Conservation (phyloP, 345 rosid genomes). For the Brassica carinata region DNA sequence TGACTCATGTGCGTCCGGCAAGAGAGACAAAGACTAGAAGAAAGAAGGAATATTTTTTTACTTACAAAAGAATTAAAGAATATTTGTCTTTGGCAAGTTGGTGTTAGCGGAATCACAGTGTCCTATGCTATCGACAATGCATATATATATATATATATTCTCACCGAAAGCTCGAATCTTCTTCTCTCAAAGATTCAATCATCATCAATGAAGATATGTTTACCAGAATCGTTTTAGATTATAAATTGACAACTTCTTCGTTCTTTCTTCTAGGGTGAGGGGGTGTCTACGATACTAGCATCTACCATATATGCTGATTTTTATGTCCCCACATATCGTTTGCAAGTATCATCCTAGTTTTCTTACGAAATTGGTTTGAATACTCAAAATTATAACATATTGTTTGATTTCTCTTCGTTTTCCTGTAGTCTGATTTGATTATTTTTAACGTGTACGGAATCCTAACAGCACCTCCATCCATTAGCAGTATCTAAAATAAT, state of each 20-base stretch:
- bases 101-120: conserved; percentile 26
- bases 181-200: conserved; percentile 8
- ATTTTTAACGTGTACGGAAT: neutral
- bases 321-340: neutral
- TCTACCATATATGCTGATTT: neutral
- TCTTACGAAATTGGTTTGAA: neutral
- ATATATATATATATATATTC: neutral
- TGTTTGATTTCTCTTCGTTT: neutral
- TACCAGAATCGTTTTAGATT: conserved; percentile 18
- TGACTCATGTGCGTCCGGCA: conserved; percentile 4
- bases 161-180: conserved; percentile 35
- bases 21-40: conserved; percentile 14
- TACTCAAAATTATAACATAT: neutral
- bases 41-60: neutral
- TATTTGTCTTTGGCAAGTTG: conserved; percentile 36
- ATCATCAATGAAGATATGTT: conserved; percentile 2
- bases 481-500: no score
- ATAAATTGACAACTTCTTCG: conserved; percentile 8
- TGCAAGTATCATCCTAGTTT: neutral
- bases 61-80: conserved; percentile 2
- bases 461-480: neutral
- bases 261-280: neutral
- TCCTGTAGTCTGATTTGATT: neutral
- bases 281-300: neutral
- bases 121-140: neutral